phyloP scores from a whole-genome alignment of 2,329 filamentous ascomycete species.

The Sarocladiaceae sp. region DNA sequence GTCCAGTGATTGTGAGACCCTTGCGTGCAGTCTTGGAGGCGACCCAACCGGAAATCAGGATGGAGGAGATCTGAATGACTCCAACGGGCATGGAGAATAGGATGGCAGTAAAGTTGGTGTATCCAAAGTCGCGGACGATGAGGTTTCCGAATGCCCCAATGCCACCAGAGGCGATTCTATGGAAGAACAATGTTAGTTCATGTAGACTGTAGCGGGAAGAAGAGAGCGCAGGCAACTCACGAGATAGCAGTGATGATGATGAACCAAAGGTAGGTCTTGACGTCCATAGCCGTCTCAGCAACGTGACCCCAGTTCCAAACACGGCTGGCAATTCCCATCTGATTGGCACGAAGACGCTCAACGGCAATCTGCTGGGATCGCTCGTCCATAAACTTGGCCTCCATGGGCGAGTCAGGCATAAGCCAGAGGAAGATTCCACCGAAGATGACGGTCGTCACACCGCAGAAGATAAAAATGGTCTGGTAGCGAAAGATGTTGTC shows the following conservation, averaged over 20 bases:
- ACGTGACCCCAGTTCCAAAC: constrained; percentile 66
- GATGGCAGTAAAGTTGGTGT: constrained; percentile 51
- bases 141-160: constrained; percentile 62
- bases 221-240: constrained; percentile 43
- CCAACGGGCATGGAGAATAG: constrained; percentile 67
- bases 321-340: constrained; percentile 71
- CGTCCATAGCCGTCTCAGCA: constrained; percentile 41
- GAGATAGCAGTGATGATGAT: constrained; percentile 41
- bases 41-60: constrained; percentile 53
- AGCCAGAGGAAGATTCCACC: constrained; percentile 55
- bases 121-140: constrained; percentile 57
- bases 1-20: constrained; percentile 52
- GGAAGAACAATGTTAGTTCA: constrained; percentile 43
- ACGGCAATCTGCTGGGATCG: constrained; percentile 64
- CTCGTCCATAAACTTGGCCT: constrained; percentile 53
- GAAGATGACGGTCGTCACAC: constrained; percentile 54
- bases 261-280: constrained; percentile 56
- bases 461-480: constrained; percentile 57
- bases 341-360: constrained; percentile 68
- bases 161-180: constrained; percentile 55
- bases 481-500: constrained; percentile 30
- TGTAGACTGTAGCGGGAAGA: constrained; percentile 51
- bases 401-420: constrained; percentile 55
- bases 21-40: constrained; percentile 32
- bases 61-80: constrained; percentile 54